Base-by-base conservation (phyloP, 495 filamentous ascomycete species). In the Trichoderma parareesei region DNA sequence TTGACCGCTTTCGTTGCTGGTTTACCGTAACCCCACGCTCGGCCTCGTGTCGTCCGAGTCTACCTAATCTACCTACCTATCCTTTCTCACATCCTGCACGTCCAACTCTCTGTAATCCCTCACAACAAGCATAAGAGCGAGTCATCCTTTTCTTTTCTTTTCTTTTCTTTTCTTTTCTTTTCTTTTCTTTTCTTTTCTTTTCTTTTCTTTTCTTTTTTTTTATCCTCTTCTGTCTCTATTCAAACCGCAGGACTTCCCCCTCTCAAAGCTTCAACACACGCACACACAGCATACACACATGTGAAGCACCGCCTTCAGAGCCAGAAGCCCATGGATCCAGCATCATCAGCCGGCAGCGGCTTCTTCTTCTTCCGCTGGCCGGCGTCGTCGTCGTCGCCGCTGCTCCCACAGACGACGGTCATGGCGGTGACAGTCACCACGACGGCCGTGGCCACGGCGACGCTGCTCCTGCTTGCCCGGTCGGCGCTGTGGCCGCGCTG, bases 401-500 rank as follows among this genome's bases (percentile, higher is more conserved):
- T 18, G 33, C n/a, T 46, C 41, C 18, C 33, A 9, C 27, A 27
- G 27, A 27, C 27, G 27, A 27, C 27, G 27, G 27, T 2, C 27
- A 64, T 46, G 10, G 62, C 62, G 13, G 16, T 55, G 16, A 67
- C 72, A 5, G 71, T 77, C 14, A 71, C 67, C 13, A 77, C 76
- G 0, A 72, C 72, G 11, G 69, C 72, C 0, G 57, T 71, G 9
- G 65, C 75, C 41, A 69, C 73, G n/a, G 49, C 70, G 41, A 66
- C 73, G 41, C 61, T 74, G 62, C 65, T 71, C 38, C 70, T 70
- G 14, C 62, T 76, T n/a, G 63, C 70, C 62, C 70, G 72, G 18
- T 61, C 63, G 37, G 57, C 69, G 1, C 67, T 80, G 16, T 75
- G 71, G 73, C 76, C 77, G 38, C 62, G 61, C 5, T 73, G 69